Base-by-base conservation (phyloP, 169 alveolate genomes). In the Cryptosporidium canis region DNA sequence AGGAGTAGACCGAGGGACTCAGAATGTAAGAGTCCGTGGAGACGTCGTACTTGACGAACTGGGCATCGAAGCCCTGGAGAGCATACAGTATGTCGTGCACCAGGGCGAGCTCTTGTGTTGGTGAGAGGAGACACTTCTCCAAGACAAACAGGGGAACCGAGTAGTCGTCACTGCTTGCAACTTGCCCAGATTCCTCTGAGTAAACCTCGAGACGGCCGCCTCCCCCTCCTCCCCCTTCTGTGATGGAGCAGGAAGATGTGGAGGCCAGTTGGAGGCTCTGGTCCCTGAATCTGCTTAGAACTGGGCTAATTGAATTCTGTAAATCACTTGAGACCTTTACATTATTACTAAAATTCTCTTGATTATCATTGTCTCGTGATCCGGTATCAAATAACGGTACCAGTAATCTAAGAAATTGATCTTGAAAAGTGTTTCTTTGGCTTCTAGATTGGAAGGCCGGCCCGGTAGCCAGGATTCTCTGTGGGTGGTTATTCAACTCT, bases 1-100 rank as follows among this genome's bases (percentile, higher is more conserved):
- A 27, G 3, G 77, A 55, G 29, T 77, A 77, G 9, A 77, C 87
- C 9, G 87, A 77, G 7, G 87, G 87, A 21, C 29, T 8, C 12
- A 77, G 7, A 29, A 43, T 55, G n/a, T 41, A 77, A 9, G 65
- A 47, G 41, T 77, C 87, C 44, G 33, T 58, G 5, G 77, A 58
- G 27, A 61, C 16, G 29, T 77, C 87, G 27, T 77, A 77, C 24
- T 77, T 55, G 8, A 77, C 35, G 14, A 77, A 77, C 29, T 77
- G 87, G 3, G 77, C 70, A 2, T 77, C 87, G 39, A 39, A 77
- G 18, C 87, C 87, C 39, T 77, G 87, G 29, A 77, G 58, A 21
- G 71, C 87, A 58, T 77, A 77, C 48, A 77, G 39, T 56, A 77
- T 77, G 39, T 77, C 87, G 39, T 77, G 68, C 0, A 77, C 87